Evolutionary conservation across 352 stramenopile species (phyloP), one percentile per base, ranked within the genome.

Genomic region (Achlya hypogyna): DNA sequence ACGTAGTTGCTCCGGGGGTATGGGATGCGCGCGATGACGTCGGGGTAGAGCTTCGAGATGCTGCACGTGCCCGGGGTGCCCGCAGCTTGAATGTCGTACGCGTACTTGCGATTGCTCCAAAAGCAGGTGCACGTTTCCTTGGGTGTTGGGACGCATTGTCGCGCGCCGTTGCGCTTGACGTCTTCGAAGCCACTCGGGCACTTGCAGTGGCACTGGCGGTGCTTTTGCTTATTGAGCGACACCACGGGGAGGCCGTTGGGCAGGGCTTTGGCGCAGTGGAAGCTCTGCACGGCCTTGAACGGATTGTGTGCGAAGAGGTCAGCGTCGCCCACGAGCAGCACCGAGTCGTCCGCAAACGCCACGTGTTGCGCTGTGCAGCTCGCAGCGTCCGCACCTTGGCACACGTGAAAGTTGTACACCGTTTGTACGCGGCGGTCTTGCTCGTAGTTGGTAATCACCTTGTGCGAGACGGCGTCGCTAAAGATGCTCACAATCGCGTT

Each of bases 171-270:
- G 35, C 42, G 45, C 54, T 29, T 25, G 1, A 23, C 22, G 27
- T 71, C 59, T 53, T 72, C 65, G 27, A 64, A 74, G 40, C 70
- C 70, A 29, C 27, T 70, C 1, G 65, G 65, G 52, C 70, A 74
- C 45, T 60, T 63, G 52, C 65, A 74, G 32, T 69, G 32, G 38
- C 58, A 74, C 31, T 65, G 58, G 18, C 38, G 54, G 22, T 14
- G 22, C 1, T 49, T 51, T 10, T 9, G 32, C 0, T 28, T 18
- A 43, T 63, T 40, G 9, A 66, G 45, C 23, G 53, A 69, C 40
- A 47, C 18, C 35, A 74, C 65, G 18, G 52, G 65, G 8, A 54
- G 27, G 45, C 69, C 58, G 27, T 70, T 70, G 25, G 66, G 51
- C 14, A 74, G 42, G 6, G 38, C 23, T 8, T 62, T 49, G 10